Percentiles rank a stretch among this genome's conserved stretches.
Evolutionary conservation across 805 yeast genomes (phyloP).

Genomic region (Starmera caribaea): DNA sequence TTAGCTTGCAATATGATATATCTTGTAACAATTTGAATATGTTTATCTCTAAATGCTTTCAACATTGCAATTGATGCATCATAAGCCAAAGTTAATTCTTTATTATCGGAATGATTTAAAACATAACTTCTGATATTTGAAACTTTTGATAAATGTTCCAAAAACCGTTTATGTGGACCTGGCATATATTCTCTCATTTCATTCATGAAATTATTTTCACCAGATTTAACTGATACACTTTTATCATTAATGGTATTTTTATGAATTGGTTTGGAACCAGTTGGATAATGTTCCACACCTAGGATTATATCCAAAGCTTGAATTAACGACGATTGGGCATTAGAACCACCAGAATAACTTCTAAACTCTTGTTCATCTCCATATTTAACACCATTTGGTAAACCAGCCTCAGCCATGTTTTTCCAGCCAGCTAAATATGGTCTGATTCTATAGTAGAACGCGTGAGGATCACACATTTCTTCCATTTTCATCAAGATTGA

Average conservation of each 20-base stretch:
- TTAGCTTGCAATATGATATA: slow-evolving; percentile 77
- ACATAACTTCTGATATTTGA: slow-evolving; percentile 63
- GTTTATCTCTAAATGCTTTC: slow-evolving; percentile 83
- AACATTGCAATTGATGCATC: slow-evolving; percentile 88
- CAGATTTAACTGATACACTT: slow-evolving; percentile 19
- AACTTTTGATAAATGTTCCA: slow-evolving; percentile 46
- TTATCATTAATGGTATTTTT: slow-evolving; percentile 11
- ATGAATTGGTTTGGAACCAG: slow-evolving; percentile 44
- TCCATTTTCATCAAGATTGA: slow-evolving; percentile 72
- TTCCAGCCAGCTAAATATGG: slow-evolving; percentile 94
- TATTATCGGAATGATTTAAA: slow-evolving; percentile 25
- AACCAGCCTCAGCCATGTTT: slow-evolving; percentile 81
- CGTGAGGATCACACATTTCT: slow-evolving; percentile 92
- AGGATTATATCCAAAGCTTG: slow-evolving; percentile 77
- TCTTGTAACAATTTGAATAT: slow-evolving; percentile 85
- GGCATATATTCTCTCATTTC: slow-evolving; percentile 94
- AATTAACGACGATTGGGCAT: slow-evolving; percentile 85
- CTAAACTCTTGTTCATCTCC: slow-evolving; percentile 53
- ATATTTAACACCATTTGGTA: slow-evolving; percentile 69
- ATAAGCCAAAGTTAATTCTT: slow-evolving; percentile 60
- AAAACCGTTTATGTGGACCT: slow-evolving; percentile 67
- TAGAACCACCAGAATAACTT: slow-evolving; percentile 78
- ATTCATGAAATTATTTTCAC: slow-evolving; percentile 47
- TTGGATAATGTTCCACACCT: slow-evolving; percentile 68
- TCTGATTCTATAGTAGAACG: slow-evolving; percentile 75